Evolutionary conservation across 305 asterid genomes (phyloP), one percentile per base, ranked within the genome.

Genomic region (Striga hermonthica): DNA sequence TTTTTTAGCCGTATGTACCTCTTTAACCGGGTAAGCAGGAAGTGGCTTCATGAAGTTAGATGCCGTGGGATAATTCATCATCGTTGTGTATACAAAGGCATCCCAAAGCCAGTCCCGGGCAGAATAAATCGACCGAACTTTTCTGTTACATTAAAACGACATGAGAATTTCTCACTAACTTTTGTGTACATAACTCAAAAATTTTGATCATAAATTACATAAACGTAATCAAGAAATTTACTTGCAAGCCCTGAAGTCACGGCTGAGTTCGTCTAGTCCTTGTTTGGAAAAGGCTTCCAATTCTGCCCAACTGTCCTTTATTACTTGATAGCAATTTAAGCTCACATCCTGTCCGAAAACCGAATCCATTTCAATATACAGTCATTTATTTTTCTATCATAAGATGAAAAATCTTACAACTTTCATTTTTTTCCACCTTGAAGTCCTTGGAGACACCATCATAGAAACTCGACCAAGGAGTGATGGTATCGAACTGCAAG

Each of bases 361-460:
- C 22, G 64, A 40, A 39, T 56, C 36, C 9, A 49, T 28, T 47
- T 50, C 0, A 7, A 63, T 39, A 66, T 12, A 22, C 31, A 22
- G 31, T 22, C 31, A 22, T 22, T 22, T 22, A 22, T 22, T 22
- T 22, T 22, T 22, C 31, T 22, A 22, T 2, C 31, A 2, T 22
- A 22, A 22, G 31, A 22, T 22, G 31, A 22, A 22, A 22, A 22
- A 22, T 22, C 31, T 1, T 0, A 22, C 31, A 22, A 22, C 31
- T 22, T 22, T 22, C 31, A 22, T 22, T 22, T 22, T 22, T 4
- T 5, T 62, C 57, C 62, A 88, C 96, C 94, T 86, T 88, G 80
- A 76, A 88, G 79, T 88, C 96, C 69, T 86, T 84, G 47, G 96
- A 86, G 78, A 86, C 89, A 59, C 83, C 94, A 84, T 86, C 94